A percentile compares a stretch with the other conserved stretches of the same genome.
phyloP scores from a whole-genome alignment of 2,329 filamentous ascomycete genomes.

The Zymoseptoria passerinii region DNA sequence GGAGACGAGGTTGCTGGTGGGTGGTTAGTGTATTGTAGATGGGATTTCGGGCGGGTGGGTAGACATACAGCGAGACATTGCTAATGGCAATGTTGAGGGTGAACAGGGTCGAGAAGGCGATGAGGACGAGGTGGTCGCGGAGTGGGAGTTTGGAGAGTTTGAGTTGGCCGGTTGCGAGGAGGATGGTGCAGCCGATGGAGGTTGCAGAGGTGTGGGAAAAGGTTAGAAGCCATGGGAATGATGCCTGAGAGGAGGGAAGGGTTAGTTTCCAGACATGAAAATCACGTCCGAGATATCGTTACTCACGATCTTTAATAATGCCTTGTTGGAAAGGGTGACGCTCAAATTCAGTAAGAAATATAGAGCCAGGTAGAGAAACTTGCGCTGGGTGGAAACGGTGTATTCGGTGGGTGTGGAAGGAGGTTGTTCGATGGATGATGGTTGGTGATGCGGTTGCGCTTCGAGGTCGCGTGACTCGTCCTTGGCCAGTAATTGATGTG shows the following conservation, averaged over 20 bases:
- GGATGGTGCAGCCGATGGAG: slow-evolving; percentile 46
- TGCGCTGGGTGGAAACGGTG: slow-evolving; percentile 18
- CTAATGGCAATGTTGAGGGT: slow-evolving; percentile 58
- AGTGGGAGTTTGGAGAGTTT: slow-evolving; percentile 45
- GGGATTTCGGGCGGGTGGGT: background rate
- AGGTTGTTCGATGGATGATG: background rate
- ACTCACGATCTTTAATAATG: slow-evolving; percentile 39
- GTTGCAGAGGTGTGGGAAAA: slow-evolving; percentile 51
- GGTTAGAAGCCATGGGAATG: slow-evolving; percentile 54
- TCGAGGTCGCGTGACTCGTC: slow-evolving; percentile 1
- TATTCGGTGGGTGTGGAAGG: slow-evolving; percentile 16
- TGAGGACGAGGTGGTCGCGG: slow-evolving; percentile 47
- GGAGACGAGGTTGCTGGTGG: slow-evolving; percentile 38
- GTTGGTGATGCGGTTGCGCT: slow-evolving; percentile 9
- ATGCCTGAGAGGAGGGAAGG: slow-evolving; percentile 36
- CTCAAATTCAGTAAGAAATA: slow-evolving; percentile 45
- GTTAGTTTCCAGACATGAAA: background rate
- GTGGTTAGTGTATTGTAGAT: background rate
- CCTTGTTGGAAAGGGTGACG: slow-evolving; percentile 53
- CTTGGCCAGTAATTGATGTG: slow-evolving; percentile 11
- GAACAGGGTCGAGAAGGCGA: slow-evolving; percentile 53
- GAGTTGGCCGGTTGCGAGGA: slow-evolving; percentile 47
- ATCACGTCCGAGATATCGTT: background rate
- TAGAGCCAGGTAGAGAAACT: slow-evolving; percentile 19
- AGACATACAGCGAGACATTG: slow-evolving; percentile 49